A percentile compares a stretch with the other conserved stretches of the same genome.
Evolutionary conservation across 805 yeast species (phyloP).

Genomic region (Cyberlindnera nakhonratchasimensis): DNA sequence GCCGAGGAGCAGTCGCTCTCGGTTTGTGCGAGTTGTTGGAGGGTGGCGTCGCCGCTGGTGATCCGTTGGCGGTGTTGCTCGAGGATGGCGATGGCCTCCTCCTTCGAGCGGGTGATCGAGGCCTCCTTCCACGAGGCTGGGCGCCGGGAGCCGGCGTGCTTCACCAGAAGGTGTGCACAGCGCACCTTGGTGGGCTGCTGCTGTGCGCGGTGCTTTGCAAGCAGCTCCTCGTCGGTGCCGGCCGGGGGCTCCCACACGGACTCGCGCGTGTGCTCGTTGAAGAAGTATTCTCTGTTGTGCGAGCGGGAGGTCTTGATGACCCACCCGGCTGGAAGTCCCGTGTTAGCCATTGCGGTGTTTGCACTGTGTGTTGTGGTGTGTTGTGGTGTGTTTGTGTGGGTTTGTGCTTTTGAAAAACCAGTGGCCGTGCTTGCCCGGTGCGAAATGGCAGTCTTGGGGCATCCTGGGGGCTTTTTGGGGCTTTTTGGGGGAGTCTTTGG

Average conservation of each 20-base stretch:
- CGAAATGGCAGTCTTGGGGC: too few relatives aligned
- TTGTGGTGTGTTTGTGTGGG: not conserved
- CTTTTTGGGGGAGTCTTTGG: too few relatives aligned
- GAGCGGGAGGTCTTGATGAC: conserved; percentile 72
- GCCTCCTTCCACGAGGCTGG: conserved; percentile 90
- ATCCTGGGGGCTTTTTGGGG: too few relatives aligned
- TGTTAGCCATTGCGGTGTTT: conserved; percentile 26
- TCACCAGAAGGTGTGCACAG: conserved; percentile 77
- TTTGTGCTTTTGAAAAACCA: not conserved
- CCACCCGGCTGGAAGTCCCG: conserved; percentile 91
- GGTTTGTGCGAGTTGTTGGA: conserved; percentile 70
- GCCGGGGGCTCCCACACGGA: conserved; percentile 91
- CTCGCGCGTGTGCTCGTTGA: conserved; percentile 62
- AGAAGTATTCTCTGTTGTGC: conserved; percentile 81
- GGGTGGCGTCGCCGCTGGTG: conserved; percentile 58
- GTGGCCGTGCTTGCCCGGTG: too few relatives aligned
- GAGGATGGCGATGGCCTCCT: conserved; percentile 71
- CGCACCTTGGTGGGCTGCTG: conserved; percentile 63
- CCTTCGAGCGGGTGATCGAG: conserved; percentile 72
- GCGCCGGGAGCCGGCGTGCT: conserved; percentile 79
- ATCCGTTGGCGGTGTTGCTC: conserved; percentile 55
- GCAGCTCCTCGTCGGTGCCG: conserved; percentile 63
- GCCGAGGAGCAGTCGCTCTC: conserved; percentile 90
- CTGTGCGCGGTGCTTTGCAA: conserved; percentile 51
- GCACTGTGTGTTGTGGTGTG: not conserved